Base-by-base conservation (phyloP, 2,329 filamentous ascomycete genomes). In the Ophiostoma himal-ulmi region DNA sequence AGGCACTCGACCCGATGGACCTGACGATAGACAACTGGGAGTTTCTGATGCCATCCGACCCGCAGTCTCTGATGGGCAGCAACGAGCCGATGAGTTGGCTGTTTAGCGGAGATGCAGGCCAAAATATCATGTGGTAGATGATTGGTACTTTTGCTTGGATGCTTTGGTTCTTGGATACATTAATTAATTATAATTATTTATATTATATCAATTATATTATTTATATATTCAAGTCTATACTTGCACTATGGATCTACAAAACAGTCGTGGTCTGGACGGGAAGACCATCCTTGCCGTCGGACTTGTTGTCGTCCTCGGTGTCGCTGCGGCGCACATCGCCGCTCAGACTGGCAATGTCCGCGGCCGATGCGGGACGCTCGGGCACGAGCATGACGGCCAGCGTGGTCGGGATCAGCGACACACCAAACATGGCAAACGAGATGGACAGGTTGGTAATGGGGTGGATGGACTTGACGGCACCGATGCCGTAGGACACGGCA, bases 21-120 rank as follows among this genome's bases (percentile, higher is more conserved):
- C 26, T 71, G 20, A 30, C 62, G 1, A 39, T 78, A 64, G 78
- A 78, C n/a, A 79, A 80, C 39, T 83, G 81, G 81, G 78, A 80
- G n/a, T 80, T 80, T 68, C 76, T 79, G 72, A 80, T 83, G 75
- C 78, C 71, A n/a, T 57, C 52, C n/a, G 52, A 71, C 37, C 34
- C 70, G 57, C 70, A 68, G 70, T 68, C 65, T 26, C 67, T 71
- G 22, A 66, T 71, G 20, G 70, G 54, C 39, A 70, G 57, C 67
- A 62, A 67, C 60, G 70, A 71, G 67, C 70, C 70, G 60, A 30
- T 71, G 60, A 69, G 67, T 30, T 57, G 52, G 52, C 8, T 57
- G 1, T 26, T 57, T 10, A 26, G 52, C 17, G 52, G 52, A 4
- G 52, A 57, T 13, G 22, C 52, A 22, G 48, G 20, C 10, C 52